Percentiles rank a stretch among this genome's conserved stretches.
These are phyloP conservation scores for Ogataea corticis DNA, from an alignment of 805 yeast species.

Conservation along the genomic window DNA sequence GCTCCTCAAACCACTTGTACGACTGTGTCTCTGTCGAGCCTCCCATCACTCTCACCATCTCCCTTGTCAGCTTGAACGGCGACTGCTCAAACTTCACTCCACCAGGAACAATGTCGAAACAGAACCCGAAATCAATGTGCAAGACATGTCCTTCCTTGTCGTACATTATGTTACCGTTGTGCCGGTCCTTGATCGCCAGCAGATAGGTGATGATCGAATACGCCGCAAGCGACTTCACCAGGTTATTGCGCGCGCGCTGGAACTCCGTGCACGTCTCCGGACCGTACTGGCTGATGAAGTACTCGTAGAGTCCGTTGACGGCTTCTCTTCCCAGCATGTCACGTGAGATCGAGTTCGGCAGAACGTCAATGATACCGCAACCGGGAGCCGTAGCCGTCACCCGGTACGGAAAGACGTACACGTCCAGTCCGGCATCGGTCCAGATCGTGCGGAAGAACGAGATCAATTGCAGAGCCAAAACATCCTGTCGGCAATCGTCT, in stretches of 20 bases:
- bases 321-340: constrained; percentile 99
- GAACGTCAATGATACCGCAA: constrained; percentile 97
- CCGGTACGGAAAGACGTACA: constrained; percentile 88
- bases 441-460: constrained; percentile 91
- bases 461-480: constrained; percentile 86
- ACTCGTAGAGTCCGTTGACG: constrained; percentile 93
- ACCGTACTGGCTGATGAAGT: constrained; percentile 88
- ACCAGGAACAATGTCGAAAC: constrained; percentile 98
- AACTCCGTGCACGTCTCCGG: constrained; percentile 88
- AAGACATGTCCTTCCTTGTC: constrained; percentile 93
- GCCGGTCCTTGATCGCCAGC: constrained; percentile 94
- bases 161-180: constrained; percentile 96
- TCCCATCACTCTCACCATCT: constrained; percentile 97
- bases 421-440: constrained; percentile 83
- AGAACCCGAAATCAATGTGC: constrained; percentile 97
- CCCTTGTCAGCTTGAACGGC: constrained; percentile 93
- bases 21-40: constrained; percentile 84
- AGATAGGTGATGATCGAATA: constrained; percentile 89
- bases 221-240: constrained; percentile 91
- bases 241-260: constrained; percentile 89
- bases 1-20: constrained; percentile 89
- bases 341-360: constrained; percentile 92
- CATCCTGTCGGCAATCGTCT: constrained; percentile 98
- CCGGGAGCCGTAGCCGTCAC: constrained; percentile 99
- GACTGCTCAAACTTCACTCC: constrained; percentile 98